Evolutionary conservation across 139 green algal genomes (phyloP), one percentile per base, ranked within the genome.

Genomic region (Diplosphaera chodatii): DNA sequence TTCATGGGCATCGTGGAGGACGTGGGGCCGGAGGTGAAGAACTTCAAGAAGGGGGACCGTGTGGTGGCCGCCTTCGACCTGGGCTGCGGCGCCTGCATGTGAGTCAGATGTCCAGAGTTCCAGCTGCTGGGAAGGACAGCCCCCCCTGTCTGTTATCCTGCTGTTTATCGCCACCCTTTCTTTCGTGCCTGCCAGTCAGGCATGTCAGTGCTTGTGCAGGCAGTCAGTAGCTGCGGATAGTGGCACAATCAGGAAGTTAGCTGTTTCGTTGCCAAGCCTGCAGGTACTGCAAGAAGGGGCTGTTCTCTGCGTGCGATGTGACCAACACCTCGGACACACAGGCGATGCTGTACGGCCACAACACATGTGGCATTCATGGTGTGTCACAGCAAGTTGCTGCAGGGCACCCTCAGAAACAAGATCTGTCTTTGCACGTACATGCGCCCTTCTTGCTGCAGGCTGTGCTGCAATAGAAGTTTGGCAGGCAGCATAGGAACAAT

Each of bases 41-140:
- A 64, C 25, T 25, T 91, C 18, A 67, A 77, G 64, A 69, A 56
- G 65, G 89, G 89, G 23, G 88, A 94, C 75, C 66, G 84, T 0
- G 89, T 92, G 64, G 83, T 91, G 30, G 74, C 79, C 2, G 78
- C 55, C 13, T 94, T 94, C 73, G 87, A 93, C 80, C 83, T 94
- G 22, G 86, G 67, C 10, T 92, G 89, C 69, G 84, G 88, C 25
- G 1, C 31, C 29, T 94, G 88, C 79, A 78, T 70, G 34, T 59
- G 48, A 10, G 48, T 18, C 48, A 13, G 10, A 48, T 48, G 37
- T 48, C 8, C 37, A 48, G 37, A 8, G 10, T 48, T 48, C 37
- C 13, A 8, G 10, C 37, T 21, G 10, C 37, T 48, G 37, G 37
- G 13, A 48, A 13, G 10, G 8, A 13, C 37, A 48, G 10, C 37